phyloP scores from a whole-genome alignment of 805 yeast genomes.

The Candida michaelii region DNA sequence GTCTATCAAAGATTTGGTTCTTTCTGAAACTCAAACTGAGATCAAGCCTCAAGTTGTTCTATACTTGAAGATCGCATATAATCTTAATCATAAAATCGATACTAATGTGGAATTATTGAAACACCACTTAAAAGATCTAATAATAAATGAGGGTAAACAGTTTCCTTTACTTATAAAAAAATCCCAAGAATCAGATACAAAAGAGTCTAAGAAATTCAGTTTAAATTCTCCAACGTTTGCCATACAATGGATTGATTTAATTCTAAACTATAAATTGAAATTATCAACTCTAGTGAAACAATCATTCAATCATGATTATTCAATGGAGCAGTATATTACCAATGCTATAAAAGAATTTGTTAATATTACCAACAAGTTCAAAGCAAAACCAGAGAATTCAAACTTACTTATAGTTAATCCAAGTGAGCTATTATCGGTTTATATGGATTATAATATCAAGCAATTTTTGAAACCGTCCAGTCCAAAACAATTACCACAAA shows the following conservation, averaged over 20 bases:
- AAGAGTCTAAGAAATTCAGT: conserved; percentile 1
- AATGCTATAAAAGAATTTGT: conserved; percentile 62
- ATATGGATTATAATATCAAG: conserved; percentile 41
- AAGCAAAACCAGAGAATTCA: conserved; percentile 24
- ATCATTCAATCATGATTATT: conserved; percentile 50
- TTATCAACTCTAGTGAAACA: conserved; percentile 47
- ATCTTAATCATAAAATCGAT: conserved; percentile 54
- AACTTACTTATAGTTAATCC: conserved; percentile 29
- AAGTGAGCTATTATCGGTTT: conserved; percentile 39
- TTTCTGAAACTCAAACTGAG: neutral
- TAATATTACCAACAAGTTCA: conserved; percentile 43
- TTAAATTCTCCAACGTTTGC: conserved; percentile 48
- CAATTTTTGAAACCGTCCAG: conserved; percentile 27
- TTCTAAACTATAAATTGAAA: conserved; percentile 51
- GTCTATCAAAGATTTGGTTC: conserved; percentile 27
- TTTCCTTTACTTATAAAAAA: conserved; percentile 25
- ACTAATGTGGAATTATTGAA: conserved; percentile 50
- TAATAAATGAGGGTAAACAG: conserved; percentile 45
- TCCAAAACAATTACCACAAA: neutral
- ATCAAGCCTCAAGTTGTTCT: conserved; percentile 23
- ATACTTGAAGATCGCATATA: conserved; percentile 49
- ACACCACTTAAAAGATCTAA: conserved; percentile 44
- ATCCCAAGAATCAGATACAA: conserved; percentile 4
- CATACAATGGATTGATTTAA: conserved; percentile 62
- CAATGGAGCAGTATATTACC: conserved; percentile 55